Evolutionary conservation across 768 basidiomycete genomes (phyloP).

Genomic region (Candolleomyces aberdarensis): DNA sequence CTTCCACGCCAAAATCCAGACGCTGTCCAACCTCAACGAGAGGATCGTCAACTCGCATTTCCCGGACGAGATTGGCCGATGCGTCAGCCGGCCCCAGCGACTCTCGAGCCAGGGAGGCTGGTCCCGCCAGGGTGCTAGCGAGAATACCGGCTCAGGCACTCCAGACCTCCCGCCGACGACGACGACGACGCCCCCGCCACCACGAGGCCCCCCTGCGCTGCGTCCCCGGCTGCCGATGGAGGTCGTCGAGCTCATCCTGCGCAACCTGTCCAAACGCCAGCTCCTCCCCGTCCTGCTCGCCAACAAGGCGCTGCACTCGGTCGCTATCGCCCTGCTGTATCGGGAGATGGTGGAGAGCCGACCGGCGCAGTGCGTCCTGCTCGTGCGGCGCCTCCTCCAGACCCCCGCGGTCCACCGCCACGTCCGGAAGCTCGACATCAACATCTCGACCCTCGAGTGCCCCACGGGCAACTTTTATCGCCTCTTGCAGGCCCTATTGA

Average conservation of each 20-base stretch:
- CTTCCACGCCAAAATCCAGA: constrained; percentile 9
- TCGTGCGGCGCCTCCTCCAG: constrained; percentile 37
- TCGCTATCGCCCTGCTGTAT: constrained; percentile 24
- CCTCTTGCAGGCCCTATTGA: constrained; percentile 45
- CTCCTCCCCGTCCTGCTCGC: constrained; percentile 16
- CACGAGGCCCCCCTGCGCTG: background rate
- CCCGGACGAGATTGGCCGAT: background rate
- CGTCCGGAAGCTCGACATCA: constrained; percentile 47
- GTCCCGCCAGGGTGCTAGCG: too few relatives aligned
- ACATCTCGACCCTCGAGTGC: constrained; percentile 28
- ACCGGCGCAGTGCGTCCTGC: constrained; percentile 22
- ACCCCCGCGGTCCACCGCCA: constrained; percentile 11
- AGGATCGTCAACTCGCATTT: constrained; percentile 7
- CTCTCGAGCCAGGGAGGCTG: too few relatives aligned
- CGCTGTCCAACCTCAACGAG: constrained; percentile 7
- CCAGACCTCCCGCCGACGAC: too few relatives aligned
- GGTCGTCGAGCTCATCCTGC: constrained; percentile 23
- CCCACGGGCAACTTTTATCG: constrained; percentile 48
- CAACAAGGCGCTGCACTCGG: constrained; percentile 20
- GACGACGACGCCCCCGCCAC: background rate
- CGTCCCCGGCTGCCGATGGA: constrained; percentile 21
- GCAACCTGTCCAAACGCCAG: constrained; percentile 17
- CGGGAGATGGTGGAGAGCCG: constrained; percentile 8
- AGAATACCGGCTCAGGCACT: too few relatives aligned
- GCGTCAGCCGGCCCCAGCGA: too few relatives aligned